Percentiles rank a stretch among this genome's conserved stretches.
phyloP scores from a whole-genome alignment of 208 protist genomes.

The Leishmania mexicana region DNA sequence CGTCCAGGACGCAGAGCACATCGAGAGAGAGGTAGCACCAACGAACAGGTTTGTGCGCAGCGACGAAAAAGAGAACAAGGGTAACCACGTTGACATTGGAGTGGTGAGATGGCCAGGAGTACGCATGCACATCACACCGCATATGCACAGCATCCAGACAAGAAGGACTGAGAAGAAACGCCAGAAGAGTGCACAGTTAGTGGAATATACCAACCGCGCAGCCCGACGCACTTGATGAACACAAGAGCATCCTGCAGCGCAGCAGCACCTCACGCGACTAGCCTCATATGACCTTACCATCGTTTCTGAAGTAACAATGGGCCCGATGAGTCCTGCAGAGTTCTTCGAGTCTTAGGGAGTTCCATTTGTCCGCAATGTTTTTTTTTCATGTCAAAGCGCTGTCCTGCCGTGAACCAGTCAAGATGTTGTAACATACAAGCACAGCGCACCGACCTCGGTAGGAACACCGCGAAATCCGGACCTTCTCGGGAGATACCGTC shows the following conservation, averaged over 20 bases:
- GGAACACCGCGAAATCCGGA: background rate
- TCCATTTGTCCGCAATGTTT: background rate
- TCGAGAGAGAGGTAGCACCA: background rate
- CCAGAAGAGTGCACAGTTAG: background rate
- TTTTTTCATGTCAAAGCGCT: too few species aligned
- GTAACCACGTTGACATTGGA: background rate
- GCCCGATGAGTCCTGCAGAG: background rate
- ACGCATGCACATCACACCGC: background rate
- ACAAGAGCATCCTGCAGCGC: background rate
- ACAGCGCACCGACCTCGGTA: background rate
- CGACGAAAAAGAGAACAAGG: background rate
- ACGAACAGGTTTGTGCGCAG: background rate
- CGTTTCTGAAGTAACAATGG: background rate
- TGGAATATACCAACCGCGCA: too few species aligned
- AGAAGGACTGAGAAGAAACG: background rate
- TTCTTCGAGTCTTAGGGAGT: background rate
- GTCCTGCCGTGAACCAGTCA: background rate
- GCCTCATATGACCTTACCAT: too few species aligned
- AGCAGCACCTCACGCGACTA: background rate
- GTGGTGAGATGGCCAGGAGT: background rate
- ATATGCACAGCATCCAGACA: background rate
- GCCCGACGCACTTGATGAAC: background rate
- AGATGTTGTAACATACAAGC: background rate
- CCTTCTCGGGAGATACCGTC: background rate
- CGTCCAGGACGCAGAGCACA: background rate